These are phyloP conservation scores for Talaromyces sp. DNA, from an alignment of 2,329 filamentous ascomycete species.

Conservation along the genomic window DNA sequence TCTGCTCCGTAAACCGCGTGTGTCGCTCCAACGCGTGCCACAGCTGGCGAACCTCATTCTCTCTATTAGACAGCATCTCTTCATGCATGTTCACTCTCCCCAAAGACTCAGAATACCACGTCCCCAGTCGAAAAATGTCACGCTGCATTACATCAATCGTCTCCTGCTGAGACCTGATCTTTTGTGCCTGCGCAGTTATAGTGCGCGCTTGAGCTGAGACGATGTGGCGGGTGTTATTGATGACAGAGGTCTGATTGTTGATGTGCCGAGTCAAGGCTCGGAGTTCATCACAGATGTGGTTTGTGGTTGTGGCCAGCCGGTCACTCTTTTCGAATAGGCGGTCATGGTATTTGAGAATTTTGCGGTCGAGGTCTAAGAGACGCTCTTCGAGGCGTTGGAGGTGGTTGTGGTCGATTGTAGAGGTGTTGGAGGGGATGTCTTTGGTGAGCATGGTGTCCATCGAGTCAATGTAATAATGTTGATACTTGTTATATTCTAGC, in stretches of 20 bases:
- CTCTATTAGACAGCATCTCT: neutral
- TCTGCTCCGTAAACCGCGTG: neutral
- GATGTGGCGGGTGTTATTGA: neutral
- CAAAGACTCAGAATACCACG: neutral
- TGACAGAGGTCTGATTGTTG: neutral
- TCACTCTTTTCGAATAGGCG: neutral
- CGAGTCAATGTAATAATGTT: slow-evolving; percentile 1
- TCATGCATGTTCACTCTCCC: neutral
- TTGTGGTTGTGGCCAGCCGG: neutral
- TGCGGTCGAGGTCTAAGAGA: neutral
- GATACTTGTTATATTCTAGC: neutral
- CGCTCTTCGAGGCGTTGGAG: neutral
- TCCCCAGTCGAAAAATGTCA: neutral
- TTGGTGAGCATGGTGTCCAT: neutral
- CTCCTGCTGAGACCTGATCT: neutral
- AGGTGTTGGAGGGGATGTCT: neutral
- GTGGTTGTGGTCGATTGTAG: neutral
- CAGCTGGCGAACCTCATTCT: neutral
- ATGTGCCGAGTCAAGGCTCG: neutral
- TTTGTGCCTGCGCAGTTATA: neutral
- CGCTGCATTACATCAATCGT: slow-evolving; percentile 6
- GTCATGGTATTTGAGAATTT: neutral
- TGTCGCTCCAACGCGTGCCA: neutral
- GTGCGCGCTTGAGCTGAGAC: slow-evolving; percentile 5
- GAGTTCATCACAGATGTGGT: neutral